A percentile compares a stretch with the other conserved stretches of the same genome.
Evolutionary conservation across 140 eudicot species (phyloP).

Genomic region (Oenanthe javanica): DNA sequence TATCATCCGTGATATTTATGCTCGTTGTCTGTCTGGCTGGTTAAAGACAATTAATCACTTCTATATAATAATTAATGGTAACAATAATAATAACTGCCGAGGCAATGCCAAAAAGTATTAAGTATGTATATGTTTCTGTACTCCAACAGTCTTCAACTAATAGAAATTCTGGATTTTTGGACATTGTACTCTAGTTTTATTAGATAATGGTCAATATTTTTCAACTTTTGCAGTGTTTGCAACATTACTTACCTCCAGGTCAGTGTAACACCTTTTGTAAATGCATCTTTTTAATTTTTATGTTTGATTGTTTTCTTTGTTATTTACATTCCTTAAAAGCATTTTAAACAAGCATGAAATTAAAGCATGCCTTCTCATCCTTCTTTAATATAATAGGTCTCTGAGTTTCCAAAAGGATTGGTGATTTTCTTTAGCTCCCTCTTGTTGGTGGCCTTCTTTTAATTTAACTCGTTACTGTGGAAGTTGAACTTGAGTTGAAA

Average conservation of each 20-base stretch:
- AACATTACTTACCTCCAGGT: neutral
- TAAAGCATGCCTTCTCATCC: neutral
- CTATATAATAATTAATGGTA: neutral
- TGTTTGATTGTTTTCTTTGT: neutral
- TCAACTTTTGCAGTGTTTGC: neutral
- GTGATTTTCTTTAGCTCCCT: neutral
- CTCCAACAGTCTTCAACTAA: neutral
- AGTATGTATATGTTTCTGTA: neutral
- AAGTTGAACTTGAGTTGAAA: neutral
- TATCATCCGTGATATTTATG: neutral
- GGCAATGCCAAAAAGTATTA: neutral
- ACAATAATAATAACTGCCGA: neutral
- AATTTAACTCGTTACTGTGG: neutral
- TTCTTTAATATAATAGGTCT: neutral
- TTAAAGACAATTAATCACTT: neutral
- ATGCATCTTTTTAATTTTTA: neutral
- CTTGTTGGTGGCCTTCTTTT: neutral
- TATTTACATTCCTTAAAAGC: neutral
- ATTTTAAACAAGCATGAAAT: neutral
- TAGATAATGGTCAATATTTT: neutral
- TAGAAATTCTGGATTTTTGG: neutral
- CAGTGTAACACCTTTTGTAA: neutral
- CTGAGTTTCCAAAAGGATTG: neutral
- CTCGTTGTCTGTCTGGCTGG: neutral
- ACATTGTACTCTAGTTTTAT: neutral